Evolutionary conservation across 148 eudicot species (phyloP).

Genomic region (Limonium bicolor): DNA sequence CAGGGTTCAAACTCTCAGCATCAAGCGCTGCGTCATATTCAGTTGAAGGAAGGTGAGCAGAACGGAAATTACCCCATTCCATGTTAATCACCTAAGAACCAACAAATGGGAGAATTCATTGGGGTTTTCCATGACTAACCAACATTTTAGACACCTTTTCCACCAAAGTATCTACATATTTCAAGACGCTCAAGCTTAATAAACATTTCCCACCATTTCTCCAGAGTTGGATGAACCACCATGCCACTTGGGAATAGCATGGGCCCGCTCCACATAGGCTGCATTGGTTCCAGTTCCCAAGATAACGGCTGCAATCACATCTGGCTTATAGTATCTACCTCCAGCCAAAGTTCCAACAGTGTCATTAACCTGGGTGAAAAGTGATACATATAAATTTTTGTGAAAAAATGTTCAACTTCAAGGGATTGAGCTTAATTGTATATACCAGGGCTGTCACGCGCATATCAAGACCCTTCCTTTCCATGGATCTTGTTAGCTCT

Average conservation of each 20-base stretch:
- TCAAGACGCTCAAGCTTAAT: too few relatives aligned
- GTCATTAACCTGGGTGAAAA: constrained; percentile 75
- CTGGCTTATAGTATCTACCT: constrained; percentile 41
- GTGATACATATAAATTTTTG: not conserved
- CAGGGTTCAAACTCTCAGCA: constrained; percentile 75
- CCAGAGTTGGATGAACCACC: constrained; percentile 68
- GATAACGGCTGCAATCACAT: constrained; percentile 86
- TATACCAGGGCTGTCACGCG: constrained; percentile 88
- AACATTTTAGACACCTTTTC: not conserved
- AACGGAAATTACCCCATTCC: constrained; percentile 93
- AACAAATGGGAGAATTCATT: not conserved
- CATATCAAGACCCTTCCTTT: constrained; percentile 74
- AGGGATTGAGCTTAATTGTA: constrained; percentile 5
- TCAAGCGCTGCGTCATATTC: constrained; percentile 61
- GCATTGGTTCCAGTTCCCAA: constrained; percentile 99
- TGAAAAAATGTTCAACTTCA: not conserved
- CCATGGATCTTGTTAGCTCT: constrained; percentile 73
- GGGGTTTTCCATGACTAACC: not conserved
- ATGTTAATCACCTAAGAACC: constrained; percentile 64
- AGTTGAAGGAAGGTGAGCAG: constrained; percentile 66
- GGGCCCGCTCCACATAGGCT: constrained; percentile 86
- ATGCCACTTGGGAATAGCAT: constrained; percentile 93
- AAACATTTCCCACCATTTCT: constrained; percentile 49
- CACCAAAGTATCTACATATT: not conserved
- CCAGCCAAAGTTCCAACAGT: constrained; percentile 95